Evolutionary conservation across 2,329 filamentous ascomycete species (phyloP), one percentile per base, ranked within the genome.

Genomic region (Grosmannia clavigera): DNA sequence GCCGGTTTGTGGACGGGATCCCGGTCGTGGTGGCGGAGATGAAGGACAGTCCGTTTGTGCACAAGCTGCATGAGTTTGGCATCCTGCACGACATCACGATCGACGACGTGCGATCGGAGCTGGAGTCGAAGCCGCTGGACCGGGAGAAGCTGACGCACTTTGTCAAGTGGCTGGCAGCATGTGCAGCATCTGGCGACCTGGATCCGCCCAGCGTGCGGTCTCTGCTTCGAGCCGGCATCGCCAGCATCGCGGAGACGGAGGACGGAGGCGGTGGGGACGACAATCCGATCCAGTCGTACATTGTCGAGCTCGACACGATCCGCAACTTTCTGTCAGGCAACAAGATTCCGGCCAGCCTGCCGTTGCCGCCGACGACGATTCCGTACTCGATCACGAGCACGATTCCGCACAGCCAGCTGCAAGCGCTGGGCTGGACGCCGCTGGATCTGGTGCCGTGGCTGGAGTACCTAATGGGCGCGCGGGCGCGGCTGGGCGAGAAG

Each of bases 41-140:
- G 66, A 83, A 86, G 61, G 79, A 84, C 11, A 81, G 80, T n/a
- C 79, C 80, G 0, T 95, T 99, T 66, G 83, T 97, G 61, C 81
- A 81, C 61, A 91, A 89, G 66, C 74, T 99, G 54, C 85, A 86
- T 60, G 88, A 92, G 43, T 94, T 91, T 69, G 91, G 90, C 1
- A 78, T 97, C 60, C 81, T 99, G n/a, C 88, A 85, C 1, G 86
- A 91, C 64, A 88, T 97, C 61, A 96, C 90, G 0, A 85, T 94
- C 33, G 82, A 84, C 5, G 94, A 99, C 69, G 90, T 99, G 62
- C 88, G 86, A 64, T 77, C 84, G 62, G 92, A 96, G 66, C 77
- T 99, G 3, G 89, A 91, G 67, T 81, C 85, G 9, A 91, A 90
- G 67, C 89, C 94, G 1, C 77, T 99, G 61, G 87, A 81, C 55